Evolutionary conservation across 2,329 filamentous ascomycete genomes (phyloP), one percentile per base, ranked within the genome.

Genomic region (Corinectria fuckeliana): DNA sequence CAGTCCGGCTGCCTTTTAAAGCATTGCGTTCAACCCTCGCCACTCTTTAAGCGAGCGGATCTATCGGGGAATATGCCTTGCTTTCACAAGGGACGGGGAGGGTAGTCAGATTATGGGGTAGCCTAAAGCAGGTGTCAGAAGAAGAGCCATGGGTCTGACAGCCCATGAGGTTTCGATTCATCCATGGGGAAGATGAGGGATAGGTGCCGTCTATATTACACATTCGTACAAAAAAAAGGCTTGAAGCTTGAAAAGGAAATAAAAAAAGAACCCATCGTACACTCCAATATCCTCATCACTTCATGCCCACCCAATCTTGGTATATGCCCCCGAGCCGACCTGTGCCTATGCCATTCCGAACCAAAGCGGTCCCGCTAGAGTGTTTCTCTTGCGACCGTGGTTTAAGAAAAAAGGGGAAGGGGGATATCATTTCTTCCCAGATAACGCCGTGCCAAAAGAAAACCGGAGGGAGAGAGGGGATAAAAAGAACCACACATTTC

Each of bases 361-460:
- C 32, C 44, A 36, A 30, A 50, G 45, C 48, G 16, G 36, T 18
- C 56, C 30, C 41, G 30, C 38, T 42, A 41, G 23, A 54, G 16
- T 18, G 45, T 47, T 32, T 50, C 32, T 34, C 53, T 30, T 42
- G 30, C 25, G 38, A 50, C 21, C 26, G 44, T 49, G 50, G 18
- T 59, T 38, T 50, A 58, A 57, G 44, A 58, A 45, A 58, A 45
- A 64, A 64, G 61, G 52, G 57, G 30, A 65, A 71, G 62, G 61
- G 69, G 68, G 65, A 70, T 70, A 69, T 71, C 65, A 69, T 70
- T 42, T 69, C 65, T 69, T 70, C 62, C 65, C 58, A 50, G 56
- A 47, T 60, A 71, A 69, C 69, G 67, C 68, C 68, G 25, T 67
- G 66, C 62, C 58, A 58, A 59, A 54, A 45, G 34, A n/a, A 36